Evolutionary conservation across 306 rosid genomes (phyloP).

Genomic region (Corylus heterophylla): DNA sequence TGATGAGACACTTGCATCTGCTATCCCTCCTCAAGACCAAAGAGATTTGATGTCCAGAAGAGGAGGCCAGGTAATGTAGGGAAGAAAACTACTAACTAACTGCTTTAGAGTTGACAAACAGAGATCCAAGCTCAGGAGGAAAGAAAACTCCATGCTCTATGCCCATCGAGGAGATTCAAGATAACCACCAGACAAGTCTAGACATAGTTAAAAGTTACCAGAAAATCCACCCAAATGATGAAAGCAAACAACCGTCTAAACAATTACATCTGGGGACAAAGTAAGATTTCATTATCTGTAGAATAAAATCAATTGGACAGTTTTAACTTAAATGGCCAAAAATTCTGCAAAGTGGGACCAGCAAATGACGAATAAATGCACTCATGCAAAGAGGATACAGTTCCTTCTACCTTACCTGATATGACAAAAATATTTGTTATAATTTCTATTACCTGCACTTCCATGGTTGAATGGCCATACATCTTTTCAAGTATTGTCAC

Average conservation of each 20-base stretch:
- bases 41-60: conserved; percentile 2
- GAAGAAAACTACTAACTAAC: background rate
- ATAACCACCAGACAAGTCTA: conserved; percentile 8
- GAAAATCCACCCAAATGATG: conserved; percentile 4
- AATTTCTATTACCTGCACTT: conserved; percentile 78
- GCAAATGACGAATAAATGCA: background rate
- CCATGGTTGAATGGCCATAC: conserved; percentile 98
- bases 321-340: background rate
- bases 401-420: background rate
- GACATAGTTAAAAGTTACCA: conserved; percentile 1
- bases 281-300: background rate
- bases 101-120: background rate
- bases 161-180: conserved; percentile 14
- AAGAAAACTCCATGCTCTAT: background rate
- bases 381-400: conserved; percentile 11
- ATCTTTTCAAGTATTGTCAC: conserved; percentile 86
- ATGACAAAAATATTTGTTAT: background rate
- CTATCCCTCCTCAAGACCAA: background rate
- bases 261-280: background rate
- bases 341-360: background rate
- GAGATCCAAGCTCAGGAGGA: background rate
- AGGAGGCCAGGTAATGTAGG: background rate
- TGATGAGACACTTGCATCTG: conserved; percentile 31
- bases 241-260: background rate
- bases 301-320: background rate